A percentile compares a stretch with the other conserved stretches of the same genome.
phyloP scores from a whole-genome alignment of 2,329 filamentous ascomycete species.

The Penicillium sp. region DNA sequence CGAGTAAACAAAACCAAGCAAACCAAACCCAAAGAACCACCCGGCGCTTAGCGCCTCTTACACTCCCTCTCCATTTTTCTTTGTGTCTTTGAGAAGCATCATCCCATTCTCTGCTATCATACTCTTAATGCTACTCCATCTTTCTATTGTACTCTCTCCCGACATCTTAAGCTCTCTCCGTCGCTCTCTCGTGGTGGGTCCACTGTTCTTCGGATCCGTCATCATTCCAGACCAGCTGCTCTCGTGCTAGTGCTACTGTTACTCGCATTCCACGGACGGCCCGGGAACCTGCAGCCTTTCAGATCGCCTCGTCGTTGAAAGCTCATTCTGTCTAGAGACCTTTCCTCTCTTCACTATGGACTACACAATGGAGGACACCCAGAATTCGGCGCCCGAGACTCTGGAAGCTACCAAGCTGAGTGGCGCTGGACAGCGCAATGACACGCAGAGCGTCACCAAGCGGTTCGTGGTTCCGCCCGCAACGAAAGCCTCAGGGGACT shows the following conservation, averaged over 20 bases:
- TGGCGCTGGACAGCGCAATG: slow-evolving; percentile 58
- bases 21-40: neutral
- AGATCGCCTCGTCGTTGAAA: slow-evolving; percentile 9
- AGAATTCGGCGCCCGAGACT: slow-evolving; percentile 68
- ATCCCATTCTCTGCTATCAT: neutral
- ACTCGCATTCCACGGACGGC: slow-evolving; percentile 24
- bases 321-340: neutral
- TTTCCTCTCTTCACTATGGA: slow-evolving; percentile 47
- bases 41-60: slow-evolving; percentile 4
- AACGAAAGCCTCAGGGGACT: neutral
- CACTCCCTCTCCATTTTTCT: neutral
- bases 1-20: slow-evolving; percentile 22
- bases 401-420: slow-evolving; percentile 63
- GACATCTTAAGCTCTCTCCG: slow-evolving; percentile 5
- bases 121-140: neutral
- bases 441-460: slow-evolving; percentile 76
- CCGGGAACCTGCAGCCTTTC: slow-evolving; percentile 19
- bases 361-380: slow-evolving; percentile 61
- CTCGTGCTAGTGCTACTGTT: slow-evolving; percentile 22
- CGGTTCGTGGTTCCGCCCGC: slow-evolving; percentile 54
- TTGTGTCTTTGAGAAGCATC: neutral
- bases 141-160: slow-evolving; percentile 4
- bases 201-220: slow-evolving; percentile 32
- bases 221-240: slow-evolving; percentile 38
- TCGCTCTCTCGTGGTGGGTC: slow-evolving; percentile 25